Percentiles rank a stretch among this genome's conserved stretches.
Conservation (phyloP, 2,329 filamentous ascomycete genomes). For the Colletotrichum limetticola region DNA sequence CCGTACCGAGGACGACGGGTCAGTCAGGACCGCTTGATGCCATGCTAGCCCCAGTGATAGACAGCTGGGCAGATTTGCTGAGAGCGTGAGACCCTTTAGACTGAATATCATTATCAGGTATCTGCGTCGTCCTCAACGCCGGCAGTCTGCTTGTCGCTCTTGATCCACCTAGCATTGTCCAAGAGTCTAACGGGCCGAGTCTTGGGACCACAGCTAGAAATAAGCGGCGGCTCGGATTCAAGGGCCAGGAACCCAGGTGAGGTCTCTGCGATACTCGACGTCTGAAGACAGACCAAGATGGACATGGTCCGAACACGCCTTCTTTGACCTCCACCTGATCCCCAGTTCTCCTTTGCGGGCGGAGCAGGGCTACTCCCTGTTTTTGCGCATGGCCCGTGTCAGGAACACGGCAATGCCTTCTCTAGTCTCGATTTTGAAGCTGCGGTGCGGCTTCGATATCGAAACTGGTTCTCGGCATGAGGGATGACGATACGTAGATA, state of each 20-base stretch:
- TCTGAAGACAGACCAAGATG: not conserved
- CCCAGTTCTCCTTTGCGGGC: slow-evolving; percentile 11
- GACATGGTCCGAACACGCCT: not conserved
- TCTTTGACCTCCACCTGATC: not conserved
- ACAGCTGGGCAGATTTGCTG: not conserved
- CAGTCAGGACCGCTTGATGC: not conserved
- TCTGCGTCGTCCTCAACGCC: not conserved
- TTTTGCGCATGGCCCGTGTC: slow-evolving; percentile 25
- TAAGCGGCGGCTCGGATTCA: not conserved
- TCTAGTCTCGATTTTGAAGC: not conserved
- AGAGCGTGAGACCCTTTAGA: not conserved
- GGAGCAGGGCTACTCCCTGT: slow-evolving; percentile 23
- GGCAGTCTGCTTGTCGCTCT: not conserved
- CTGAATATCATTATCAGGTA: not conserved
- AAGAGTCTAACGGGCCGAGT: not conserved
- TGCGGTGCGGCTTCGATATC: slow-evolving; percentile 4
- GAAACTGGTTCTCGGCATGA: not conserved
- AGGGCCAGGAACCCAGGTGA: not conserved
- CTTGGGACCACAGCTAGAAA: not conserved
- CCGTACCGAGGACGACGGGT: not conserved
- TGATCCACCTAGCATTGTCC: not conserved
- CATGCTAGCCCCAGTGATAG: not conserved
- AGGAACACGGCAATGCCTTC: not conserved
- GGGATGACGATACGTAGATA: not conserved
- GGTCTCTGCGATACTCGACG: not conserved